Conservation (phyloP, 1,284 basidiomycete genomes). For the Pterulicium gracile region DNA sequence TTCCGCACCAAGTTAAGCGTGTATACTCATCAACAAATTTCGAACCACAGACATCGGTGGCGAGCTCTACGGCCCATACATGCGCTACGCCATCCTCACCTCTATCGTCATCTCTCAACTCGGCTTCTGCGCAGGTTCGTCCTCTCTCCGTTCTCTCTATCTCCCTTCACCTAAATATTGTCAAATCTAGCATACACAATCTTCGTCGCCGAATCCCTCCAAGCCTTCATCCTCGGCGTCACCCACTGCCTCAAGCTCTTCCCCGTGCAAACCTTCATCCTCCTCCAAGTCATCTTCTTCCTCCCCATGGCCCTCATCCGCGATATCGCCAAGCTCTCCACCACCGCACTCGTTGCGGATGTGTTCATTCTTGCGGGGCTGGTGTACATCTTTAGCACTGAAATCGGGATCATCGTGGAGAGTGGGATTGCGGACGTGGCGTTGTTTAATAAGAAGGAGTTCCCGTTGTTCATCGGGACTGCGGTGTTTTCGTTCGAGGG, state of each 20-base stretch:
- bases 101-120: slow-evolving; percentile 90
- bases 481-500: slow-evolving; percentile 99
- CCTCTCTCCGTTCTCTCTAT: too few relatives aligned
- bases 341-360: slow-evolving; percentile 89
- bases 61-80: slow-evolving; percentile 82
- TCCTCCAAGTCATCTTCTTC: slow-evolving; percentile 80
- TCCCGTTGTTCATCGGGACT: slow-evolving; percentile 90
- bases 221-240: slow-evolving; percentile 79
- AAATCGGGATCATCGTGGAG: slow-evolving; percentile 54
- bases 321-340: slow-evolving; percentile 87
- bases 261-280: slow-evolving; percentile 73
- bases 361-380: slow-evolving; percentile 90
- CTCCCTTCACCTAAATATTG: slow-evolving; percentile 73
- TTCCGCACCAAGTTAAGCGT: background rate
- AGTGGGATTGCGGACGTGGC: slow-evolving; percentile 76
- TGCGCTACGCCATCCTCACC: slow-evolving; percentile 82
- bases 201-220: slow-evolving; percentile 88
- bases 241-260: slow-evolving; percentile 69
- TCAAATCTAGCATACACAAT: slow-evolving; percentile 90
- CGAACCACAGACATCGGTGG: slow-evolving; percentile 78
- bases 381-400: slow-evolving; percentile 78
- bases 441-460: slow-evolving; percentile 84
- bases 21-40: slow-evolving; percentile 9
- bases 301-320: slow-evolving; percentile 80
- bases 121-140: slow-evolving; percentile 56